Conservation (phyloP, 371 early-diverging fungal genomes). For the Mortierella sp. region DNA sequence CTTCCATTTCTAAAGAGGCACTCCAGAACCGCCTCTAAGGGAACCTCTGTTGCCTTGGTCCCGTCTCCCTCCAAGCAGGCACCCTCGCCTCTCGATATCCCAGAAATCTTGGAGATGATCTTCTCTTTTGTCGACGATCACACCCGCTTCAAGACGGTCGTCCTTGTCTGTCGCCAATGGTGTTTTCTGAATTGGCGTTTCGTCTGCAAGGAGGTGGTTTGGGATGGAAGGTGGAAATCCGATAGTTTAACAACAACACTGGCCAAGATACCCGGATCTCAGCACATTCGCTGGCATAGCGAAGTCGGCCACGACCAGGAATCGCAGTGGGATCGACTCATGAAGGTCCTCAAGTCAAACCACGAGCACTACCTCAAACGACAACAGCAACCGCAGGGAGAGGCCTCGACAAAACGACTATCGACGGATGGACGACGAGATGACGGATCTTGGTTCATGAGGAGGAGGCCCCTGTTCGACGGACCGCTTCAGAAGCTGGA, state of each 20-base stretch:
- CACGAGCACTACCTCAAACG: slow-evolving; percentile 1
- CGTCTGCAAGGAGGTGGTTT: not conserved
- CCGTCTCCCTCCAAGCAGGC: not conserved
- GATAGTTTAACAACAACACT: not conserved
- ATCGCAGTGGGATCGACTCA: slow-evolving; percentile 10
- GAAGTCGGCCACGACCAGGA: slow-evolving; percentile 7
- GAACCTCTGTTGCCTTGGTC: not conserved
- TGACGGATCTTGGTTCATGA: not conserved
- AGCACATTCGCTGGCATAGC: slow-evolving; percentile 1
- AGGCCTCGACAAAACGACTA: not conserved
- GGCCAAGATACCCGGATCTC: not conserved
- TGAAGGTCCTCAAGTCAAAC: not conserved
- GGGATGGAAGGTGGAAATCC: slow-evolving; percentile 8
- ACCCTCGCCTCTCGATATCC: slow-evolving; percentile 9
- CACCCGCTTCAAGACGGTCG: not conserved
- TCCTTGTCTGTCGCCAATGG: slow-evolving; percentile 10
- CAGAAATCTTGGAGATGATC: slow-evolving; percentile 5
- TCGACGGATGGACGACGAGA: not conserved
- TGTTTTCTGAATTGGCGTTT: not conserved
- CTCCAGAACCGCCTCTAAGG: not conserved
- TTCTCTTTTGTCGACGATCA: not conserved
- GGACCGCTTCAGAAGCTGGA: slow-evolving; percentile 7
- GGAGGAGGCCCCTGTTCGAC: slow-evolving; percentile 1
- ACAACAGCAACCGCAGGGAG: not conserved
- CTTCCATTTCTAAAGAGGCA: slow-evolving; percentile 1